Conservation (phyloP, 257 asterid species). For the Oldenlandia corymbosa region DNA sequence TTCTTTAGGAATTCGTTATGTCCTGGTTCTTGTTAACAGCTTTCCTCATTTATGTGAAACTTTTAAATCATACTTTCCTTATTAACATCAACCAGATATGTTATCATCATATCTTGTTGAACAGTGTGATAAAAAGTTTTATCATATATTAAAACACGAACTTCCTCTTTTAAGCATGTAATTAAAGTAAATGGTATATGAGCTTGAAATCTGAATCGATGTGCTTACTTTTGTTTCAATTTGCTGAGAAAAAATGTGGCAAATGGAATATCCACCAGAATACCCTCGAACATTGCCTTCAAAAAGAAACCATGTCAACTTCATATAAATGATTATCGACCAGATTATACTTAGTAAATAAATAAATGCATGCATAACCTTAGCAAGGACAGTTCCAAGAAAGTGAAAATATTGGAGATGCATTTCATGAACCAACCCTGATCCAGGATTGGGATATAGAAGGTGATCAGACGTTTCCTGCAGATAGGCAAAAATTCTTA, state of each 20-base stretch:
- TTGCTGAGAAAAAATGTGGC: constrained; percentile 98
- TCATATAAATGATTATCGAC: constrained; percentile 5
- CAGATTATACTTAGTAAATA: neutral
- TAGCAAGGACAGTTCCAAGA: constrained; percentile 92
- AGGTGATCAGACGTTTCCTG: constrained; percentile 96
- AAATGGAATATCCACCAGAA: constrained; percentile 94
- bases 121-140: neutral
- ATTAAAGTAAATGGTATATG: too few species aligned
- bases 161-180: neutral
- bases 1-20: neutral
- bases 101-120: neutral
- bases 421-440: constrained; percentile 77
- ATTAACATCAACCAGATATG: too few species aligned
- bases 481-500: constrained; percentile 12
- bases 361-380: too few species aligned
- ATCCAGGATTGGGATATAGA: constrained; percentile 97
- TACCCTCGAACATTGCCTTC: constrained; percentile 98
- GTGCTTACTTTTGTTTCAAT: constrained; percentile 95
- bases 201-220: too few species aligned
- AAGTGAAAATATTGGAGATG: constrained; percentile 92
- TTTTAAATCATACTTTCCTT: too few species aligned
- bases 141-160: neutral
- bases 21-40: neutral
- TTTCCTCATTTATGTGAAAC: neutral
- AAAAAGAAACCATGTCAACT: constrained; percentile 15